Evolutionary conservation across 805 yeast genomes (phyloP), one percentile per base, ranked within the genome.

Genomic region (Yarrowia yakushimensis): DNA sequence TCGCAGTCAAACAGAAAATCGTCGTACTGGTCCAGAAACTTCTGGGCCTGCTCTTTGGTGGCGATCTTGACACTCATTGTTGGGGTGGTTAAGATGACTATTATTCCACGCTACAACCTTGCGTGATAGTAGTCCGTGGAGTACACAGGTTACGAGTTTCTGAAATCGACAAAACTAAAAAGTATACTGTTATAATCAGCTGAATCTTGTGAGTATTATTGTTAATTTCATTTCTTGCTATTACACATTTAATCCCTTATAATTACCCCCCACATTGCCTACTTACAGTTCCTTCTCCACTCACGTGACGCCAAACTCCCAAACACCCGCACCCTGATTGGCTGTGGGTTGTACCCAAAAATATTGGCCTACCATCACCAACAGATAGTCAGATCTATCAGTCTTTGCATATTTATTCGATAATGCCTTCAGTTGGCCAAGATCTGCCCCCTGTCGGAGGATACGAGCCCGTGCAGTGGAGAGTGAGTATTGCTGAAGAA

Each of bases 1-100:
- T 94, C 99, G 77, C 99, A 94, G 71, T 94, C 99, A 72, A 94
- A 94, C 67, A 94, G 77, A 69, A 92, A 93, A 64, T 89, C 90
- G 71, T 91, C 97, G 72, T 87, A 88, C 60, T 79, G 71, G 66
- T 80, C 82, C 10, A 94, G 74, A 50, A 94, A 76, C 8, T 75
- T 70, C 60, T 81, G 68, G 33, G 69, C 75, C 42, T 64, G 68
- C 41, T 65, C 66, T 23, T 65, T 66, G 15, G 68, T 62, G 33
- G 69, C 65, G 54, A 74, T 64, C 62, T 67, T 69, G n/a, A 48
- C 39, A 33, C 28, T 48, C 55, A 48, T 48, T 48, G 50, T 43
- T 25, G 48, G 50, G 34, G 25, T 28, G 36, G 46, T 41, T 27
- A 25, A 4, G 31, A 6, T 25, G 27, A 22, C 43, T 41, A n/a